Conservation (phyloP, 441 rosid genomes). For the Populus trichocarpa region DNA sequence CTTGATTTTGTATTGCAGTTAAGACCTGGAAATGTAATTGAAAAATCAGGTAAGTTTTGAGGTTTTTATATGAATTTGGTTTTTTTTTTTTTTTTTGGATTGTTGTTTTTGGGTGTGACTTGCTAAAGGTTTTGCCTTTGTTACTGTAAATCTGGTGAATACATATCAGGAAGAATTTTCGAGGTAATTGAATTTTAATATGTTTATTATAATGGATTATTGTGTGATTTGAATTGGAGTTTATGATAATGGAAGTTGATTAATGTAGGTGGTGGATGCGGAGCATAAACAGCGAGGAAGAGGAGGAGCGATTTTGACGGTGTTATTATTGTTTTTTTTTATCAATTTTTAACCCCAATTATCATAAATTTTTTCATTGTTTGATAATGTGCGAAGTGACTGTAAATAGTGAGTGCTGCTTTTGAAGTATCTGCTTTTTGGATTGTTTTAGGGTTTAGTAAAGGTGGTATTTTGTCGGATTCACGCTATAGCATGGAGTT, state of each 20-base stretch:
- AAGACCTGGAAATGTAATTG: constrained; percentile 81
- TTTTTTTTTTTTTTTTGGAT: neutral
- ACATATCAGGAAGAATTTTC: neutral
- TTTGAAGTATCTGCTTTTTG: neutral
- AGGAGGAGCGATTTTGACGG: constrained; percentile 95
- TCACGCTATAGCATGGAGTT: neutral
- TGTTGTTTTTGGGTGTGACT: neutral
- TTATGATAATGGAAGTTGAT: constrained; percentile 1
- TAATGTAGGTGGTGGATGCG: constrained; percentile 59
- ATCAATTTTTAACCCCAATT: neutral
- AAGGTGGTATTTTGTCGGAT: neutral
- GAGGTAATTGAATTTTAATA: neutral
- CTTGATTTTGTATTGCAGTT: constrained; percentile 40
- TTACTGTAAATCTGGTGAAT: neutral
- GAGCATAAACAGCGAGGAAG: constrained; percentile 91
- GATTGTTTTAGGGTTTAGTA: neutral
- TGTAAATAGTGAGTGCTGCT: neutral
- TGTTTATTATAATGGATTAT: neutral
- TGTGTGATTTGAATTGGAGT: neutral
- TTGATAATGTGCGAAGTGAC: neutral
- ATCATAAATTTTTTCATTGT: neutral
- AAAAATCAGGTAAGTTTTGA: constrained; percentile 61
- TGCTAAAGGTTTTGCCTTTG: neutral
- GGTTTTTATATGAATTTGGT: neutral
- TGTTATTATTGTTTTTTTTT: constrained; percentile 16